Evolutionary conservation across 208 protist genomes (phyloP), one percentile per base, ranked within the genome.

Genomic region (Trypanosoma avium): DNA sequence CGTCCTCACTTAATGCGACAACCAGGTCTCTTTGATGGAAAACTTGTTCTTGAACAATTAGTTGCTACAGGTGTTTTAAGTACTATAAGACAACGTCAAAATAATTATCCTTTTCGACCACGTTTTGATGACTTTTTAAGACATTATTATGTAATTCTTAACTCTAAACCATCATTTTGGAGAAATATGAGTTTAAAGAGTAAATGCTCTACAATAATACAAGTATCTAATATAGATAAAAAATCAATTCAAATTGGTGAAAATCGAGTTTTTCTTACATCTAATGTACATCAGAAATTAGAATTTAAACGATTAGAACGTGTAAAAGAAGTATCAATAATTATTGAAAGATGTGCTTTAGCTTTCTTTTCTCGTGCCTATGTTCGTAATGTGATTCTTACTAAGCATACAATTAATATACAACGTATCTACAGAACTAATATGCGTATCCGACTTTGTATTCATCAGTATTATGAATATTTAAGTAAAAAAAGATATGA

Each of bases 51-150:
- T 36, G 70, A 76, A 30, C 80, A 87, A 56, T 43, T 88, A 22
- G 69, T 64, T 42, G 71, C 55, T 8, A 68, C 65, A 43, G 77
- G 77, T 26, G 73, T 88, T 4, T 32, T 87, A 4, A 78, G 82
- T 32, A 84, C 73, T n/a, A 58, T 88, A 46, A 43, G 4, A 27
- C 66, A 71, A 43, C 66, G 66, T 26, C 66, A 61, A 26, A 35
- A 15, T n/a, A 71, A 71, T 47, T 71, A 52, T 22, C 66, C 66
- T 4, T 64, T 64, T 48, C 66, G 66, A 6, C 55, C 30, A 26
- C 19, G 13, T 0, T 53, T 26, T 26, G n/a, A 49, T 17, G 56
- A 60, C 2, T 71, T 71, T 62, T 15, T 48, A 4, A 26, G 32
- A 29, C 22, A 46, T 21, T 71, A 64, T 56, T 19, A 56, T 53